Percentiles rank a stretch among this genome's conserved stretches.
phyloP scores from a whole-genome alignment of 2,329 filamentous ascomycete species.

The Onygenales sp. region DNA sequence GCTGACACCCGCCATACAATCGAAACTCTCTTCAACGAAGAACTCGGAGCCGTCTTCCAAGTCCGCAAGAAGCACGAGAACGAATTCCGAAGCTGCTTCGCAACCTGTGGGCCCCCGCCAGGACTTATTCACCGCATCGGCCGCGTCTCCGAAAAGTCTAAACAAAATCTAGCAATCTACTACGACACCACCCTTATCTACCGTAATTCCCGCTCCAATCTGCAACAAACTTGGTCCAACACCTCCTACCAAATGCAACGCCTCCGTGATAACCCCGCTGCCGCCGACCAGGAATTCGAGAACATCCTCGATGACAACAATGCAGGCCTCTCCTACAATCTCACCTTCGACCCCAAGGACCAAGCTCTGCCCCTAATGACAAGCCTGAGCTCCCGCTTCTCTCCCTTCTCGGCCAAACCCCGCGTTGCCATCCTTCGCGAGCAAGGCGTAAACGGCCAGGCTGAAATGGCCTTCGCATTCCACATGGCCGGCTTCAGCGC shows the following conservation, averaged over 20 bases:
- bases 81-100: conserved; percentile 81
- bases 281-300: conserved; percentile 73
- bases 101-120: conserved; percentile 74
- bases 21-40: conserved; percentile 85
- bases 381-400: conserved; percentile 46
- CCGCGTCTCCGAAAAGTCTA: conserved; percentile 54
- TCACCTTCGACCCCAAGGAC: conserved; percentile 72
- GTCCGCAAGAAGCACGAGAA: conserved; percentile 75
- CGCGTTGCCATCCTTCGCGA: conserved; percentile 88
- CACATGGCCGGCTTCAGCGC: conserved; percentile 81
- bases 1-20: conserved; percentile 57
- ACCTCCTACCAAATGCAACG: conserved; percentile 90
- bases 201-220: conserved; percentile 56
- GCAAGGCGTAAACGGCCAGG: conserved; percentile 88
- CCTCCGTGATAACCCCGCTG: conserved; percentile 76
- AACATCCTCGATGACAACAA: conserved; percentile 66
- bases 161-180: conserved; percentile 69
- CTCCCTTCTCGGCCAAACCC: conserved; percentile 53
- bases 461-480: conserved; percentile 98
- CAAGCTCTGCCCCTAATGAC: conserved; percentile 61
- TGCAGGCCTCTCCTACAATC: conserved; percentile 74
- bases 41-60: conserved; percentile 93
- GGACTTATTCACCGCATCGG: conserved; percentile 80
- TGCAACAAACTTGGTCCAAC: conserved; percentile 81
- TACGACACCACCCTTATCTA: conserved; percentile 61